A percentile compares a stretch with the other conserved stretches of the same genome.
Conservation (phyloP, 768 basidiomycete species). For the Russula vinacea region DNA sequence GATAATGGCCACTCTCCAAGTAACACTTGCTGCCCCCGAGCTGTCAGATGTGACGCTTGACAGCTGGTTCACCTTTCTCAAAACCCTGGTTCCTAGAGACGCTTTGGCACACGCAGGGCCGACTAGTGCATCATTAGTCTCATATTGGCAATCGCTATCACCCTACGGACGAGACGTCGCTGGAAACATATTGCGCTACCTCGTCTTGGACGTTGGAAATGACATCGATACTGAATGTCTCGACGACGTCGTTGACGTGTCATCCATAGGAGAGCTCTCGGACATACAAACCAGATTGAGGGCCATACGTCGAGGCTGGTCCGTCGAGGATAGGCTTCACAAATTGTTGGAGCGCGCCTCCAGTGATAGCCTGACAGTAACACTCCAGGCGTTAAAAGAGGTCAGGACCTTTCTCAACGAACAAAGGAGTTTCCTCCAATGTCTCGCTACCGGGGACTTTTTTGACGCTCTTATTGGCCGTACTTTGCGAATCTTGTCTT, state of each 20-base stretch:
- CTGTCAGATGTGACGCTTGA: constrained; percentile 75
- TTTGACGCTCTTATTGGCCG: constrained; percentile 77
- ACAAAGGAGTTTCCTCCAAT: constrained; percentile 51
- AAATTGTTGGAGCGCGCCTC: constrained; percentile 69
- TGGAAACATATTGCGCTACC: constrained; percentile 58
- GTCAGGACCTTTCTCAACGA: constrained; percentile 61
- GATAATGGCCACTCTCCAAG: constrained; percentile 97
- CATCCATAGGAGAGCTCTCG: constrained; percentile 62
- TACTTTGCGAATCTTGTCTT: constrained; percentile 62
- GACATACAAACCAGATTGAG: constrained; percentile 45
- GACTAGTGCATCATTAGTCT: constrained; percentile 80
- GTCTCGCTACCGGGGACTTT: constrained; percentile 75
- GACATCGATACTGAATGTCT: constrained; percentile 50
- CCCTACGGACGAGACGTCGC: constrained; percentile 51
- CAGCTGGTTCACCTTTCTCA: constrained; percentile 78
- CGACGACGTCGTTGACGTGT: constrained; percentile 77
- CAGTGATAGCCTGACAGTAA: constrained; percentile 79
- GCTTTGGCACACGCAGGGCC: constrained; percentile 81
- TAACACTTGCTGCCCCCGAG: constrained; percentile 70
- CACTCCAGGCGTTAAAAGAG: constrained; percentile 69
- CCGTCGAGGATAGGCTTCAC: constrained; percentile 53
- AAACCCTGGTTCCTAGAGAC: constrained; percentile 61
- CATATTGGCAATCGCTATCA: constrained; percentile 69
- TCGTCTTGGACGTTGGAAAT: constrained; percentile 62
- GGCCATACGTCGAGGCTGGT: constrained; percentile 47